Conservation (phyloP, 2,329 filamentous ascomycete genomes). For the Alternaria infectoria region DNA sequence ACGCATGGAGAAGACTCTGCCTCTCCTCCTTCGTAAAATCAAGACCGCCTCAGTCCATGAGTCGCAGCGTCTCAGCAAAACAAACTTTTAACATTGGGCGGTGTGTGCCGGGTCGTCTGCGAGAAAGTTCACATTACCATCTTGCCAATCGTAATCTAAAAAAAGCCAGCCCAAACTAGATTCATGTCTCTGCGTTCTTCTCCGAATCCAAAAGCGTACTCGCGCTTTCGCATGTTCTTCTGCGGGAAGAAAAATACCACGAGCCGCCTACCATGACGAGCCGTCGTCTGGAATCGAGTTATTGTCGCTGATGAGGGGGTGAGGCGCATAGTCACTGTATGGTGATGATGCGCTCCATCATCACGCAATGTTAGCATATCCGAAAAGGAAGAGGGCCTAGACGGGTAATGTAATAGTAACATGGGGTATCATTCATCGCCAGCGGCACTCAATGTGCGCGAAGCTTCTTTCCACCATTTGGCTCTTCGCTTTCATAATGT, state of each 20-base stretch:
- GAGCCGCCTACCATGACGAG: not conserved
- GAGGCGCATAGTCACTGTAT: not conserved
- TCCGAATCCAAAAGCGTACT: not conserved
- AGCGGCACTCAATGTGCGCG: not conserved
- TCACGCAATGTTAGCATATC: not conserved
- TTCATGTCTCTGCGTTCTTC: not conserved
- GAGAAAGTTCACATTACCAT: not conserved
- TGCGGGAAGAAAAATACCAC: not conserved
- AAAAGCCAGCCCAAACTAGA: not conserved
- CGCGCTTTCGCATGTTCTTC: not conserved
- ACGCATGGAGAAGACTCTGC: not conserved
- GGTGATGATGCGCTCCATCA: not conserved
- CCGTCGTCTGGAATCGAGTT: not conserved
- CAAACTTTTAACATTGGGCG: too few relatives aligned
- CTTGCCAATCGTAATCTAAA: not conserved
- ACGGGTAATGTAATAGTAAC: not conserved
- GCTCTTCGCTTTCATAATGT: not conserved
- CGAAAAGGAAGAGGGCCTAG: rapidly evolving
- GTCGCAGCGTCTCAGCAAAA: too few relatives aligned
- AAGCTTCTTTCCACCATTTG: not conserved
- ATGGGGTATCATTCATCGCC: not conserved
- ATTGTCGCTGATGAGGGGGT: not conserved
- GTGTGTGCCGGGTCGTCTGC: not conserved
- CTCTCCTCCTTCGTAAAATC: not conserved
- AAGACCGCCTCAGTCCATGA: rapidly evolving